Evolutionary conservation across 441 rosid species (phyloP).

Genomic region (Dalechampia spathulata): DNA sequence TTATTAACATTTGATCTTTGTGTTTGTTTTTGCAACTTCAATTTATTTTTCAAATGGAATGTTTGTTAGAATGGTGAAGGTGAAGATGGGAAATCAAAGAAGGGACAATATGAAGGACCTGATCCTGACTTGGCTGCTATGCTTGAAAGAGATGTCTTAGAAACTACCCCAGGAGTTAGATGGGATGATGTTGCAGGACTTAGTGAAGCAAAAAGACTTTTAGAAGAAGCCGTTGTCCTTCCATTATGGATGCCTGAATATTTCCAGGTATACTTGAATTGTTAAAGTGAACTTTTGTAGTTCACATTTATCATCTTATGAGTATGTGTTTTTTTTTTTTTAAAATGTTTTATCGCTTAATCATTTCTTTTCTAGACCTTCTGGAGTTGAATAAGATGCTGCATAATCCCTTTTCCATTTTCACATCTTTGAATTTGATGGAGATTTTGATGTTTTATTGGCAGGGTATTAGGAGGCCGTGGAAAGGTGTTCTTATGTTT

Average conservation of each 20-base stretch:
- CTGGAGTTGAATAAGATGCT: background rate
- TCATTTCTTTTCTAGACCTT: background rate
- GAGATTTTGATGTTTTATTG: background rate
- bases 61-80: slow-evolving; percentile 67
- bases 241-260: slow-evolving; percentile 99
- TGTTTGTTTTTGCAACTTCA: slow-evolving; percentile 1
- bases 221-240: slow-evolving; percentile 99
- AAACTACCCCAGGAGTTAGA: slow-evolving; percentile 89
- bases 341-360: background rate
- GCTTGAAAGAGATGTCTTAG: slow-evolving; percentile 99
- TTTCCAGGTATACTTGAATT: slow-evolving; percentile 64
- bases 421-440: background rate
- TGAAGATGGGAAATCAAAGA: slow-evolving; percentile 88
- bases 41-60: slow-evolving; percentile 14
- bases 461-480: slow-evolving; percentile 86
- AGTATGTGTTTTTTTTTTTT: background rate
- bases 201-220: slow-evolving; percentile 94
- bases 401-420: background rate
- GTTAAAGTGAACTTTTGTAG: slow-evolving; percentile 3
- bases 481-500: slow-evolving; percentile 93
- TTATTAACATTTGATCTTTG: background rate
- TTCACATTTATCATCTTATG: background rate
- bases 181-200: slow-evolving; percentile 99
- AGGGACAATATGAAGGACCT: slow-evolving; percentile 87
- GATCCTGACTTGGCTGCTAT: slow-evolving; percentile 95